Evolutionary conservation across 2,329 filamentous ascomycete genomes (phyloP), one percentile per base, ranked within the genome.

Genomic region (Fusarium acutatum): DNA sequence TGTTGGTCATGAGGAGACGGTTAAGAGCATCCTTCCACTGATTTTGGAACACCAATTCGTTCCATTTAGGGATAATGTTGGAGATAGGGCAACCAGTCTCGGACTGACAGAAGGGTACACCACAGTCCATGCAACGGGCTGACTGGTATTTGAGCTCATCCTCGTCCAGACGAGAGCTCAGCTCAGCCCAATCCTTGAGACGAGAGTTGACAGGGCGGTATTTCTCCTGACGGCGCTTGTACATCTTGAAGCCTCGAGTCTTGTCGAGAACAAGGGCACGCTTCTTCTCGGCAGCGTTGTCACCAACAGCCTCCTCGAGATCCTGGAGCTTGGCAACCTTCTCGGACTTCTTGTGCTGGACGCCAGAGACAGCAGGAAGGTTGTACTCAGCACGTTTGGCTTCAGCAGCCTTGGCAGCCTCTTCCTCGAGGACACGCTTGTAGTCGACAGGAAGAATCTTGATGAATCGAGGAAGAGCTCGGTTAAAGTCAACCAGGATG

Each of bases 21-120:
- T 97, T 96, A 8, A 98, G 90, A 30, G 96, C 96, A 83, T 98
- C 95, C 76, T 91, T 90, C 96, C 96, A 98, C 72, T 97, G 92
- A 53, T 90, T 88, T 65, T 90, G 86, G 80, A 91, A 91, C 0
- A 97, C 90, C 14, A 97, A 73, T 69, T 97, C 95, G 64, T 97
- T 97, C 94, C 94, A 97, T 78, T 98, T 98, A 64, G 96, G 96
- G 78, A 98, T 98, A 80, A 98, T 97, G 85, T 98, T 98, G 76
- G 92, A 95, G 82, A 98, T 98, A 4, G 96, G 96, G 81, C 96
- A 98, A 54, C 96, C 96, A 73, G 94, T 95, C 77, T 98, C 96
- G 26, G 95, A 97, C 83, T 98, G 96, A 79, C 96, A 98, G 89
- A 98, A 98, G 4, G 96, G 96, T 69, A 98, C 95, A 90, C 96